A percentile compares a stretch with the other conserved stretches of the same genome.
Evolutionary conservation across 2,329 filamentous ascomycete species (phyloP).

Genomic region (Apiospora kogelbergensis): DNA sequence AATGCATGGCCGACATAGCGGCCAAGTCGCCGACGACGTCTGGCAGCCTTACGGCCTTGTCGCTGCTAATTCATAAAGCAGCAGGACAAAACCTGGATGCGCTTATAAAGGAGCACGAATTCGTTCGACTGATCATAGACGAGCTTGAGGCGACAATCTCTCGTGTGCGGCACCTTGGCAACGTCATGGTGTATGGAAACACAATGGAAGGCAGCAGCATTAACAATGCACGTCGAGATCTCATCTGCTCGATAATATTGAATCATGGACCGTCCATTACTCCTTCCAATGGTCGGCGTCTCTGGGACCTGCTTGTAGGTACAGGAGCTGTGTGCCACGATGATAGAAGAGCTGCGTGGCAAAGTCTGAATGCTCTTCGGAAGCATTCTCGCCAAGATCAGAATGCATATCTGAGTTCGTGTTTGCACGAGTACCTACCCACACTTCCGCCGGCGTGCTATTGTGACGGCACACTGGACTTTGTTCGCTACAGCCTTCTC

Average conservation of each 20-base stretch:
- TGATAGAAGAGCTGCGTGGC: slow-evolving; percentile 69
- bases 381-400: slow-evolving; percentile 37
- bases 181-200: slow-evolving; percentile 46
- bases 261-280: slow-evolving; percentile 62
- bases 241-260: slow-evolving; percentile 57
- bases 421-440: slow-evolving; percentile 58
- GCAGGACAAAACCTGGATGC: slow-evolving; percentile 51
- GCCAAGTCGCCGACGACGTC: slow-evolving; percentile 62
- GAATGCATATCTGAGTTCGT: slow-evolving; percentile 56
- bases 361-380: slow-evolving; percentile 55
- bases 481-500: slow-evolving; percentile 54
- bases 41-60: slow-evolving; percentile 71
- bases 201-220: slow-evolving; percentile 33
- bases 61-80: slow-evolving; percentile 46
- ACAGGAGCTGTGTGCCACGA: slow-evolving; percentile 55
- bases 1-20: slow-evolving; percentile 69
- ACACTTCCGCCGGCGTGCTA: slow-evolving; percentile 57
- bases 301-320: slow-evolving; percentile 77
- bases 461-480: slow-evolving; percentile 61
- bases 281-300: slow-evolving; percentile 56
- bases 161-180: slow-evolving; percentile 40
- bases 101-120: slow-evolving; percentile 60
- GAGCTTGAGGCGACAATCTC: slow-evolving; percentile 61
- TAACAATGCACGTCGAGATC: slow-evolving; percentile 56
- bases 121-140: slow-evolving; percentile 61